Conservation (phyloP, 495 filamentous ascomycete species). For the Neurospora tetraspora region DNA sequence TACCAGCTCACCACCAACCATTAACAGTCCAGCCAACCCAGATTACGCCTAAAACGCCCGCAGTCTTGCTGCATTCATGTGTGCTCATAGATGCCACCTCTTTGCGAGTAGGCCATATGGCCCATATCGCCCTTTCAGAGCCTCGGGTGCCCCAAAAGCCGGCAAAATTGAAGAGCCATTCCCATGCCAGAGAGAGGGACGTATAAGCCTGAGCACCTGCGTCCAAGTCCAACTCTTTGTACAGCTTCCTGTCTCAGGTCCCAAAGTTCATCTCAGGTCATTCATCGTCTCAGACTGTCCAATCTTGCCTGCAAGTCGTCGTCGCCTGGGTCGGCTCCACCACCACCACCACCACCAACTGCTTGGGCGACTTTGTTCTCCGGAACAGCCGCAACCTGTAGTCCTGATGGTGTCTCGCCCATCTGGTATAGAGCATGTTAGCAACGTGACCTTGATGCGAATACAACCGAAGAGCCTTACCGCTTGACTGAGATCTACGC, state of each 20-base stretch:
- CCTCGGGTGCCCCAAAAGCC: not conserved
- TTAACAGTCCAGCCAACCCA: not conserved
- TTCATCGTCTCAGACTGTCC: slow-evolving; percentile 53
- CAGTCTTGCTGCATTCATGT: not conserved
- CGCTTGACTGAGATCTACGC: slow-evolving; percentile 77
- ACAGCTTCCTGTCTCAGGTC: not conserved
- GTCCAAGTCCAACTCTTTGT: not conserved
- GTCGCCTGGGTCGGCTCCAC: slow-evolving; percentile 49
- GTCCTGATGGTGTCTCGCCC: slow-evolving; percentile 66
- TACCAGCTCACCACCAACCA: not conserved
- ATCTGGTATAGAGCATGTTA: slow-evolving; percentile 40
- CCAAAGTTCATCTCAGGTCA: not conserved
- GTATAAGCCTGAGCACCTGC: not conserved
- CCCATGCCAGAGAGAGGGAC: not conserved
- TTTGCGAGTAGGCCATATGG: not conserved
- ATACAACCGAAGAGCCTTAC: slow-evolving; percentile 42
- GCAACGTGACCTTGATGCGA: slow-evolving; percentile 1
- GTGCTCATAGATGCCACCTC: not conserved
- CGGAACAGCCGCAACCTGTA: slow-evolving; percentile 47
- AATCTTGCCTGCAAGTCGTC: slow-evolving; percentile 77
- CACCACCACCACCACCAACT: slow-evolving; percentile 50
- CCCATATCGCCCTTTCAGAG: not conserved
- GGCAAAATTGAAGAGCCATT: not conserved
- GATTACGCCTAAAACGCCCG: not conserved
- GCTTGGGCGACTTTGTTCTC: slow-evolving; percentile 66